Conservation (phyloP, 768 basidiomycete genomes). For the Phlegmacium glaucopus region DNA sequence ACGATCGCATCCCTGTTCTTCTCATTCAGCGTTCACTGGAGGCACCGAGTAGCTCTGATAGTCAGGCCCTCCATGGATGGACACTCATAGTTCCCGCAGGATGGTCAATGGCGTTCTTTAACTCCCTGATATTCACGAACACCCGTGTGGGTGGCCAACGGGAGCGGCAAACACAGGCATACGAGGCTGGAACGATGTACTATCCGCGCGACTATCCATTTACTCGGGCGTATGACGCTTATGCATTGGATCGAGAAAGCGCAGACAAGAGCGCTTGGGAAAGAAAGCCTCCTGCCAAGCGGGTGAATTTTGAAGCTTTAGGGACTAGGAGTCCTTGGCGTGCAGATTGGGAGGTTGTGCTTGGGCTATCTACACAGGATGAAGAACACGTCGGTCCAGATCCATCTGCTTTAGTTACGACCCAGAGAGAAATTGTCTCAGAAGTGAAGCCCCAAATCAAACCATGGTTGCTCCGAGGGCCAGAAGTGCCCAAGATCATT, state of each 20-base stretch:
- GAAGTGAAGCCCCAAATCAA: slow-evolving; percentile 7
- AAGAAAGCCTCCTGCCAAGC: slow-evolving; percentile 84
- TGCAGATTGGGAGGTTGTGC: slow-evolving; percentile 71
- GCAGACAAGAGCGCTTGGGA: slow-evolving; percentile 67
- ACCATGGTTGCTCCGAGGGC: slow-evolving; percentile 73
- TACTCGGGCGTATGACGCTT: slow-evolving; percentile 48
- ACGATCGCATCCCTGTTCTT: slow-evolving; percentile 81
- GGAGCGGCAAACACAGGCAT: slow-evolving; percentile 76
- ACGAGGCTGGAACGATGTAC: slow-evolving; percentile 70
- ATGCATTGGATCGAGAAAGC: slow-evolving; percentile 44
- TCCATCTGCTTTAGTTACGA: slow-evolving; percentile 42
- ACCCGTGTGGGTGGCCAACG: slow-evolving; percentile 84
- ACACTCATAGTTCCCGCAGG: slow-evolving; percentile 82
- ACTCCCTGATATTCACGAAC: slow-evolving; percentile 77
- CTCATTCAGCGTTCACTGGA: slow-evolving; percentile 79
- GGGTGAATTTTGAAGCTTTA: slow-evolving; percentile 64
- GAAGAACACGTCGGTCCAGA: slow-evolving; percentile 12
- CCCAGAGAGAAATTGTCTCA: slow-evolving; percentile 48
- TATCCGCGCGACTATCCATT: slow-evolving; percentile 84
- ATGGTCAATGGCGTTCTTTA: slow-evolving; percentile 89
- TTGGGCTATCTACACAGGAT: slow-evolving; percentile 40
- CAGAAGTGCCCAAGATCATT: slow-evolving; percentile 44
- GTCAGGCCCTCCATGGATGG: slow-evolving; percentile 74
- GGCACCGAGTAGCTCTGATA: slow-evolving; percentile 20
- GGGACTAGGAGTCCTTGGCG: slow-evolving; percentile 70